Evolutionary conservation across 2,329 filamentous ascomycete species (phyloP), one percentile per base, ranked within the genome.

Genomic region (Fusarium sp.): DNA sequence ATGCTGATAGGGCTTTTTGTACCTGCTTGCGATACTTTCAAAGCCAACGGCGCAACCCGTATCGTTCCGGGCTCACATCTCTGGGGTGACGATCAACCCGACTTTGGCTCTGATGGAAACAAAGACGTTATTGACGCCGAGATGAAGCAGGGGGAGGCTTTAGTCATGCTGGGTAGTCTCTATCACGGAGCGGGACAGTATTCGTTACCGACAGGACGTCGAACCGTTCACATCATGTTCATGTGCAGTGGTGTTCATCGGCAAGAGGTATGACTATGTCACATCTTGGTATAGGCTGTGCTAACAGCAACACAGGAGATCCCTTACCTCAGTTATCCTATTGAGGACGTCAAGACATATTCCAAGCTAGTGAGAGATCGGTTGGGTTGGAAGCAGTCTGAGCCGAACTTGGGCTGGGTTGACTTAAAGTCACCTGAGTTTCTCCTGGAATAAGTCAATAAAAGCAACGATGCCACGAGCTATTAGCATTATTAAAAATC

Each of bases 381-480:
- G 23, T 57, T 81, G 46, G 80, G 79, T 2, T 81, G 79, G 79
- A 80, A 78, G 61, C 78, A 81, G 56, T 77, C 76, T 31, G 79
- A 81, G 56, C 79, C 79, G 20, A 81, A 81, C 55, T 57, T 81
- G 29, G 80, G 79, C 3, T 81, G 80, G 79, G 77, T 81, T 18
- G 80, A 81, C 66, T 68, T 81, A 41, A 78, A 76, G 60, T 77
- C 75, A 23, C 79, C 79, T 1, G 78, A 81, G 42, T 77, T 57
- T n/a, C 33, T 35, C 9, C 16, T 35, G 16, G 33, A 35, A n/a
- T n/a, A n/a, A n/a, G n/a, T n/a, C n/a, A n/a, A n/a, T n/a, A n/a
- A n/a, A n/a, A n/a, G n/a, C n/a, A n/a, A n/a, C n/a, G n/a, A n/a
- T n/a, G n/a, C n/a, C n/a, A n/a, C n/a, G n/a, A n/a, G n/a, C n/a